Evolutionary conservation across 345 rosid genomes (phyloP), one percentile per base, ranked within the genome.

Genomic region (Lagerstroemia speciosa): DNA sequence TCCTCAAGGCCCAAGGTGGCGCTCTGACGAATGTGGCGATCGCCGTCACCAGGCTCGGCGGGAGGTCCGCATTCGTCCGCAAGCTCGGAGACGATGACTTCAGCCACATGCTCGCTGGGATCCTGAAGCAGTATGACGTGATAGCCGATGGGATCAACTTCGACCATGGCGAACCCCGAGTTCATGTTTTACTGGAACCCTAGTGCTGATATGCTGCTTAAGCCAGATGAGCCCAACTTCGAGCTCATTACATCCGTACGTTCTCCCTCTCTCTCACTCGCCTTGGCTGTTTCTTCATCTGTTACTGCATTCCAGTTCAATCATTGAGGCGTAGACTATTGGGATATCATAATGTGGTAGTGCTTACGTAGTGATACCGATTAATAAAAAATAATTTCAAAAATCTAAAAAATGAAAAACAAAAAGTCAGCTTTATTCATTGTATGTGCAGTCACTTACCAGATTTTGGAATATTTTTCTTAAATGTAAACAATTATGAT

Each of bases 11-110:
- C 9, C 97, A 97, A 16, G 98, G 98, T 8, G 98, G 98, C 7
- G 98, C 98, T 38, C 98, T 97, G 0, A 97, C 98, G 52, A 93
- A 93, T 87, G 96, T 93, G 24, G 98, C 98, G 9, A 91, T 93
- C 74, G 97, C 98, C 2, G 88, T 93, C 16, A 15, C 98, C 0
- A 78, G 94, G 19, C 89, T 93, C 34, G 97, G 97, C 5, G 94
- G 98, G 1, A 82, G 71, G 11, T 65, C 97, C 9, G 95, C 96
- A 24, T 93, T 93, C 73, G 86, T 89, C 24, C 96, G 98, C 0
- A 93, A 93, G 71, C 89, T 93, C 22, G 98, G 98, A 0, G 98
- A 93, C 69, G 98, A 93, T 33, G 98, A 93, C 82, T 90, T 93
- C 66, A 97, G 97, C 4, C 86, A 83, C 86, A 91, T 93, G 98